Evolutionary conservation across 148 eudicot species (phyloP), one percentile per base, ranked within the genome.

Genomic region (Heliamphora exappendiculata): DNA sequence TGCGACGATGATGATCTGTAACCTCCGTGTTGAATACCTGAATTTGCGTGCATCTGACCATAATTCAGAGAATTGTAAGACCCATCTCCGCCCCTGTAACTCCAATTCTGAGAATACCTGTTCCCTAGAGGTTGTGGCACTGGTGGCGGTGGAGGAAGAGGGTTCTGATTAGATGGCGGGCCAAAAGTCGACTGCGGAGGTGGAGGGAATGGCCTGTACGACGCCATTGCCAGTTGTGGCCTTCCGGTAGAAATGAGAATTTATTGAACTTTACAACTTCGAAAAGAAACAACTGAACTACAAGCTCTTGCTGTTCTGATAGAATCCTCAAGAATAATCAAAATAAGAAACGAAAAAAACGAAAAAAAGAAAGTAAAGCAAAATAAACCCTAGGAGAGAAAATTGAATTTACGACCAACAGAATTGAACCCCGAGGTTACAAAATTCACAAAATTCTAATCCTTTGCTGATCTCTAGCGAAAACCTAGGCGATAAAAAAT

Each of bases 121-220:
- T 72, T 83, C 26, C 88, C 88, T 26, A 79, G 81, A 36, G 85
- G 79, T 59, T 82, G 95, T 3, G 86, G 81, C 16, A 83, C 83
- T 53, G 81, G 81, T 12, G 86, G 84, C 0, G 86, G 90, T 26
- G 84, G 83, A 36, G 84, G 84, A 24, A 82, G 76, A 54, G 87
- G 81, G 79, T 79, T 86, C 51, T 86, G 91, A 59, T 78, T 82
- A 7, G 88, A 81, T n/a, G 86, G 87, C 2, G 90, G 90, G 3
- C 78, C 85, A 37, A 91, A 88, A 28, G 86, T 81, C 2, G 91
- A 84, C 62, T 86, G 94, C 2, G 94, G 88, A 20, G 93, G 94
- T 66, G 94, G 89, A 68, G 91, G 94, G 75, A 89, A 91, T 64
- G 96, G 98, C 89, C 98, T 78, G 75, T 93, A 93, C 1, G 98